Evolutionary conservation across 352 stramenopile genomes (phyloP).

Genomic region (Phytophthora colocasiae): DNA sequence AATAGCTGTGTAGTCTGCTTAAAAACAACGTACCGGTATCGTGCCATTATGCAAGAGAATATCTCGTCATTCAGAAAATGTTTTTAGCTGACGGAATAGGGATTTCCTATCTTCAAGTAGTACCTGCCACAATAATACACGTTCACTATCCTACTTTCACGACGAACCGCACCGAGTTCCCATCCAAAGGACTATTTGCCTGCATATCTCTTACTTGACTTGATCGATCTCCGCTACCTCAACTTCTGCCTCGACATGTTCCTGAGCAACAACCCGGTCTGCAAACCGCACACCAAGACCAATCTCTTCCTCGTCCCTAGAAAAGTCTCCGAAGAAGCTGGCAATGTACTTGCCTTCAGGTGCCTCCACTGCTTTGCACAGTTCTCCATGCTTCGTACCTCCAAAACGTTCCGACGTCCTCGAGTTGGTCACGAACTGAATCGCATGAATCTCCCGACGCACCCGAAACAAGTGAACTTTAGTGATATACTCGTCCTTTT

Average conservation of each 20-base stretch:
- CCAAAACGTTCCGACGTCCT: slow-evolving; percentile 34
- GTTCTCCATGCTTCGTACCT: slow-evolving; percentile 25
- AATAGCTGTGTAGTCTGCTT: no score
- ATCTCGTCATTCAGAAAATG: no score
- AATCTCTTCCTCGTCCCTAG: slow-evolving; percentile 26
- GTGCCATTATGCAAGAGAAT: no score
- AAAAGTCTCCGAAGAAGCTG: slow-evolving; percentile 38
- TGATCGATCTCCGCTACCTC: slow-evolving; percentile 39
- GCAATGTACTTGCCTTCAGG: slow-evolving; percentile 36
- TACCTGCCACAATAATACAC: no score
- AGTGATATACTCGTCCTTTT: slow-evolving; percentile 25
- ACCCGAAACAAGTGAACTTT: slow-evolving; percentile 39
- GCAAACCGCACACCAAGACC: slow-evolving; percentile 35
- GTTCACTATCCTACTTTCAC: no score
- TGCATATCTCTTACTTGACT: slow-evolving; percentile 25
- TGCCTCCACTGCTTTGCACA: slow-evolving; percentile 42
- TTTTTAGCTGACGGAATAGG: no score
- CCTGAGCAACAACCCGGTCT: slow-evolving; percentile 2
- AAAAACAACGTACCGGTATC: no score
- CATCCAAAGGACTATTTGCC: no score
- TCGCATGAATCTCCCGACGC: slow-evolving; percentile 36
- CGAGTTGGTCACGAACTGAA: slow-evolving; percentile 38
- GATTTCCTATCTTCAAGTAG: no score
- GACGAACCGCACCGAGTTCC: no score
- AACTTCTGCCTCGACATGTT: slow-evolving; percentile 4